Evolutionary conservation across 2,329 filamentous ascomycete genomes (phyloP), one percentile per base, ranked within the genome.

Genomic region (Neurospora sp.): DNA sequence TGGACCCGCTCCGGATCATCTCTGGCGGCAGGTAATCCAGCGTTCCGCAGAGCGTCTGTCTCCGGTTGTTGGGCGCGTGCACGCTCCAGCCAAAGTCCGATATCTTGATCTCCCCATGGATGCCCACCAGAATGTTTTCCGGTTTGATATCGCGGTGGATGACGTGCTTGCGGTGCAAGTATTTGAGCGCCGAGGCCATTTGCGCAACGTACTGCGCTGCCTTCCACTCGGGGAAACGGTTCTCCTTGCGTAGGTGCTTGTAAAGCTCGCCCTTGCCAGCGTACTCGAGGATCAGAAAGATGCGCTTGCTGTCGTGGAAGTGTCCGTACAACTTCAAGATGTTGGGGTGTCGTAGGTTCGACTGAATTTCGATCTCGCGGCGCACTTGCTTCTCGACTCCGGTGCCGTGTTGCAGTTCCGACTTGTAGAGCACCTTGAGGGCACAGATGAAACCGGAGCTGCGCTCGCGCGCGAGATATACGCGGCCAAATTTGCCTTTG

Each of bases 51-150:
- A 98, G 94, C 69, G 96, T 99, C 77, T 94, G 91, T 72, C 96
- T 87, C 75, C 96, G 86, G 82, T 95, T 96, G 81, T 97, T 97
- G 37, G 96, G 96, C 5, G 96, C 96, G 80, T 99, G 96, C 4
- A 98, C 96, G 79, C 92, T 96, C 96, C 96, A 99, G 67, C 96
- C 95, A 77, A 98, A 99, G 80, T 99, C 96, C 4, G 93, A 96
- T 77, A 99, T 94, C 82, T 99, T 99, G 83, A 99, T 94, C 84
- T 99, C 96, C 74, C 94, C 96, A 78, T 98, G 95, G 71, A 98
- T 93, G 15, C 95, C 95, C 38, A 98, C 91, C 28, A 98, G 86
- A 73, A 98, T 98, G 77, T 98, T 98, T 82, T 98, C 94, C 2
- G 94, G 94, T 84, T 98, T 98, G 83, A 98, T 98, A 77, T 98